Conservation (phyloP, 2,329 filamentous ascomycete species). For the Tolypocladium tropicale region DNA sequence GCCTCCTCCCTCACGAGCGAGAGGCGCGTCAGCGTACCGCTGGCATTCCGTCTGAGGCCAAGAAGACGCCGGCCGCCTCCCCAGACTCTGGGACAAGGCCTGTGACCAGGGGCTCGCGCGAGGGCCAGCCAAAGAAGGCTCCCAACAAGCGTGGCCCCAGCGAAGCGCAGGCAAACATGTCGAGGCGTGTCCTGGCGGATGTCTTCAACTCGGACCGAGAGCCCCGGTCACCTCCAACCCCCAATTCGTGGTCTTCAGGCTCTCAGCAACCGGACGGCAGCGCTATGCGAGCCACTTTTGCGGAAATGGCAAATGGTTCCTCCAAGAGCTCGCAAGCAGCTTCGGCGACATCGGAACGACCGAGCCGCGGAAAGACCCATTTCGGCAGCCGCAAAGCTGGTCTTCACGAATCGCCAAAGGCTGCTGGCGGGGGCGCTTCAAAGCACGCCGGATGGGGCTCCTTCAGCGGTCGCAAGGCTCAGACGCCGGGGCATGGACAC, state of each 20-base stretch:
- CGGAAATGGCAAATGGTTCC: neutral
- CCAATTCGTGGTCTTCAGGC: conserved; percentile 15
- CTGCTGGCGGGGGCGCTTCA: neutral
- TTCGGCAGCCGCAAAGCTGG: neutral
- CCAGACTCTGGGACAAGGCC: neutral
- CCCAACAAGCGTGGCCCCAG: neutral
- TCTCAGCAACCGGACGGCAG: neutral
- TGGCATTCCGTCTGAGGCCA: neutral
- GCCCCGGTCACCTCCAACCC: conserved; percentile 14
- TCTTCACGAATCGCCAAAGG: neutral
- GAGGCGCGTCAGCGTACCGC: conserved; percentile 21
- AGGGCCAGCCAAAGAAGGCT: neutral
- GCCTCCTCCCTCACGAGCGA: conserved; percentile 27
- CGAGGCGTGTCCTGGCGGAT: conserved; percentile 19
- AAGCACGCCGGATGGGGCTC: conserved; percentile 10
- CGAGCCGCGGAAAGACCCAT: neutral
- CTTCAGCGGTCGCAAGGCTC: conserved; percentile 11
- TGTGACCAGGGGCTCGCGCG: neutral
- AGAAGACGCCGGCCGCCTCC: neutral
- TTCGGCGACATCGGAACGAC: neutral
- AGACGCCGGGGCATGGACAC: conserved; percentile 2
- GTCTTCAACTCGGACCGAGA: conserved; percentile 19
- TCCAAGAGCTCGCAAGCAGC: neutral
- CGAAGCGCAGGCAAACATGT: conserved; percentile 9
- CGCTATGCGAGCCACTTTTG: neutral